phyloP scores from a whole-genome alignment of 2,329 filamentous ascomycete genomes.

The Pyrenochaeta sp. region DNA sequence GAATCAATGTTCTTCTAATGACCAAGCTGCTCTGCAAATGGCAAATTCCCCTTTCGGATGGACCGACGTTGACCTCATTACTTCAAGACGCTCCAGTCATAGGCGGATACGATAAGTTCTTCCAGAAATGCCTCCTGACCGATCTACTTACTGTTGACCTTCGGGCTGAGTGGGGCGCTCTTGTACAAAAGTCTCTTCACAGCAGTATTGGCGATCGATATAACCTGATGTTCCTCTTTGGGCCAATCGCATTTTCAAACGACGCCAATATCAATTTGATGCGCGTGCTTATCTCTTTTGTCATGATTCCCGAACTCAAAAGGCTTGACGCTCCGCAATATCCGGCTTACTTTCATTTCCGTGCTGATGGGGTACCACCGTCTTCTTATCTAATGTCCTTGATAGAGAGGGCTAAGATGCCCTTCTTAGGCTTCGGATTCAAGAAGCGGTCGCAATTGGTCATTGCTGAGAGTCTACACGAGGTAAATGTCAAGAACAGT shows the following conservation, averaged over 20 bases:
- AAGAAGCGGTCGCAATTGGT: slow-evolving; percentile 35
- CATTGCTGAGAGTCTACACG: slow-evolving; percentile 33
- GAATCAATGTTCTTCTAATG: slow-evolving; percentile 17
- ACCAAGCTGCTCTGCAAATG: slow-evolving; percentile 20
- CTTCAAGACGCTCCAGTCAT: slow-evolving; percentile 49
- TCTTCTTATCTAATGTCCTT: slow-evolving; percentile 8
- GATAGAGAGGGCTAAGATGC: slow-evolving; percentile 38
- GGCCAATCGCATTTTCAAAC: slow-evolving; percentile 54
- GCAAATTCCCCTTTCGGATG: slow-evolving; percentile 9
- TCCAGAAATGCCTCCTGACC: slow-evolving; percentile 45
- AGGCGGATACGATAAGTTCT: slow-evolving; percentile 50
- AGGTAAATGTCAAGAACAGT: slow-evolving; percentile 32
- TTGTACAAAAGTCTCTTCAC: slow-evolving; percentile 51
- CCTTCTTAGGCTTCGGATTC: slow-evolving; percentile 37
- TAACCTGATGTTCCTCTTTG: slow-evolving; percentile 58
- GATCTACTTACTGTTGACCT: slow-evolving; percentile 53
- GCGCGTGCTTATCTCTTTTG: slow-evolving; percentile 57
- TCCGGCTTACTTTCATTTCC: slow-evolving; percentile 46
- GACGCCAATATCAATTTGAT: slow-evolving; percentile 53
- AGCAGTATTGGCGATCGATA: slow-evolving; percentile 37
- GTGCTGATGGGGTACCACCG: slow-evolving; percentile 40
- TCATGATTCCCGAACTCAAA: slow-evolving; percentile 52
- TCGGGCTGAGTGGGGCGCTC: slow-evolving; percentile 54
- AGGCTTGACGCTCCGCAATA: slow-evolving; percentile 47
- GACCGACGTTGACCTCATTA: slow-evolving; percentile 14